A percentile compares a stretch with the other conserved stretches of the same genome.
Conservation (phyloP, 768 basidiomycete genomes). For the Gloeopeniophorella convolvens region DNA sequence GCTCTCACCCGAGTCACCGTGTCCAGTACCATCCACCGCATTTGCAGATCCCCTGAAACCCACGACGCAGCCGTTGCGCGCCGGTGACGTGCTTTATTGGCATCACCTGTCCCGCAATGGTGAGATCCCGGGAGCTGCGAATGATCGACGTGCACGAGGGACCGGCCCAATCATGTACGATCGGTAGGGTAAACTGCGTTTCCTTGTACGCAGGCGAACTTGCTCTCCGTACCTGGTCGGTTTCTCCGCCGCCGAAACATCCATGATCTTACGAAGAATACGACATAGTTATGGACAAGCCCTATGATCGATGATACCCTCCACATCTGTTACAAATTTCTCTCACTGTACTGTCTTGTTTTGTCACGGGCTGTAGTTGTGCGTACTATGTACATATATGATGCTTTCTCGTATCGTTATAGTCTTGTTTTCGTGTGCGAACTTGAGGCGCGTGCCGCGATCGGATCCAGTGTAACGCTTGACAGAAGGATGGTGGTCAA, state of each 20-base stretch:
- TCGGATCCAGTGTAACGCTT: too few species aligned
- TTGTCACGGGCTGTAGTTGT: too few species aligned
- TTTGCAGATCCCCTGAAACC: slow-evolving; percentile 33
- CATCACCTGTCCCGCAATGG: slow-evolving; percentile 66
- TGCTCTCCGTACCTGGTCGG: too few species aligned
- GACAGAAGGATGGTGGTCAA: too few species aligned
- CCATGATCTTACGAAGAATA: neutral
- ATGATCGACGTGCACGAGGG: slow-evolving; percentile 51
- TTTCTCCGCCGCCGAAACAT: slow-evolving; percentile 15
- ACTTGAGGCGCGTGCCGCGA: too few species aligned
- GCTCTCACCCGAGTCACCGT: slow-evolving; percentile 16
- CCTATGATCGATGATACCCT: neutral
- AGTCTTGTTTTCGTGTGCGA: neutral
- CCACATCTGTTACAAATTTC: neutral
- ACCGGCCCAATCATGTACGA: neutral
- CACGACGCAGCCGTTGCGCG: slow-evolving; percentile 32
- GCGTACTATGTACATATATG: too few species aligned
- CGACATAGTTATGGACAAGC: neutral
- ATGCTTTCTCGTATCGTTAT: neutral
- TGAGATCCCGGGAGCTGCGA: slow-evolving; percentile 62
- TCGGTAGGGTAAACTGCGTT: slow-evolving; percentile 7
- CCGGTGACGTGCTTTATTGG: slow-evolving; percentile 68
- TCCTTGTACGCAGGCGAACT: too few species aligned
- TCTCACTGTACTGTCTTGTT: too few species aligned
- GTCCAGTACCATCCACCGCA: slow-evolving; percentile 24